phyloP scores from a whole-genome alignment of 306 rosid species.

The Comarum palustre region DNA sequence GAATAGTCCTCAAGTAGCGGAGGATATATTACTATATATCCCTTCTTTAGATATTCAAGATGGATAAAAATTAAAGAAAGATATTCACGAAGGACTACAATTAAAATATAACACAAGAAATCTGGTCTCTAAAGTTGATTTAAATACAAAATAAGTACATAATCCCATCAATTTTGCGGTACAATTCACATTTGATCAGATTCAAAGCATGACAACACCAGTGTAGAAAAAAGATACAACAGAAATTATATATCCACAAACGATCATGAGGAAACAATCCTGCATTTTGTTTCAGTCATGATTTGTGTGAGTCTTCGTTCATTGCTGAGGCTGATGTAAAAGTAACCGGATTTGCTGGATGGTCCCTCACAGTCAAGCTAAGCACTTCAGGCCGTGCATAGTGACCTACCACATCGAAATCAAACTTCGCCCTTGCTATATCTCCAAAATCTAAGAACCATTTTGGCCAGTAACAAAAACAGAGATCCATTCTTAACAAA shows the following conservation, averaged over 20 bases:
- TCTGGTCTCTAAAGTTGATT: background rate
- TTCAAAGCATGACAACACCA: background rate
- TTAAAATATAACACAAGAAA: background rate
- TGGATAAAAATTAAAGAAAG: background rate
- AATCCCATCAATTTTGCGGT: background rate
- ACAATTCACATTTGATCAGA: background rate
- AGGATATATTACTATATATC: no score
- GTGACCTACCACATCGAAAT: slow-evolving; percentile 92
- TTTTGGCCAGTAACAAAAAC: background rate
- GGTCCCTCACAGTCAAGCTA: slow-evolving; percentile 70
- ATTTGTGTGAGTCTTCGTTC: slow-evolving; percentile 40
- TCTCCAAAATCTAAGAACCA: slow-evolving; percentile 71
- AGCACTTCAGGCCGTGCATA: slow-evolving; percentile 87
- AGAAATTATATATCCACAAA: slow-evolving; percentile 3
- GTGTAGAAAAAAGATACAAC: background rate
- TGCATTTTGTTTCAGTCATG: slow-evolving; percentile 25
- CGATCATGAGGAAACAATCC: slow-evolving; percentile 19
- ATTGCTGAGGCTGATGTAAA: slow-evolving; percentile 55
- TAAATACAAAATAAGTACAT: background rate
- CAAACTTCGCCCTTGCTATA: slow-evolving; percentile 72
- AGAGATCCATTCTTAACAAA: slow-evolving; percentile 6
- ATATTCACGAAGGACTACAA: no score
- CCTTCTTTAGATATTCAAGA: background rate
- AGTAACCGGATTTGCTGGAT: slow-evolving; percentile 64
- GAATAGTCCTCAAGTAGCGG: no score